Percentiles rank a stretch among this genome's conserved stretches.
These are phyloP conservation scores for Theobroma cacao DNA, from an alignment of 345 rosid species.

Conservation along the genomic window DNA sequence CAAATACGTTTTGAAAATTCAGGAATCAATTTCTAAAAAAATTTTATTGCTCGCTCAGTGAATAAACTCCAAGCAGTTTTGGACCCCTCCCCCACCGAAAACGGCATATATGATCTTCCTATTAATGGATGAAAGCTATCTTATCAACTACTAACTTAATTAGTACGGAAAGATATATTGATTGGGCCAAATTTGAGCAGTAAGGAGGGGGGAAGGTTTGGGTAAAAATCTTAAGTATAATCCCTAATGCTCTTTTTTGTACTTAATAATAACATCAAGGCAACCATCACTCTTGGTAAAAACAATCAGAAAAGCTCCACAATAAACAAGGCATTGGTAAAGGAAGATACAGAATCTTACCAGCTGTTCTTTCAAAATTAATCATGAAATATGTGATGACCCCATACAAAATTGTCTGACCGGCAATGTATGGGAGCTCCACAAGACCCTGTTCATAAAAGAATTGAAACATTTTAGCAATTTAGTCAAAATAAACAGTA, in stretches of 20 bases:
- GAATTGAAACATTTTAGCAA: background rate
- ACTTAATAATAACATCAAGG: background rate
- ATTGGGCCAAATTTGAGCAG: background rate
- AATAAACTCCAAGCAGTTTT: background rate
- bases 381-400: slow-evolving; percentile 84
- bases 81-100: background rate
- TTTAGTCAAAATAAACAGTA: background rate
- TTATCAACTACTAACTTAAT: too few relatives aligned
- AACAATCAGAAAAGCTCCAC: background rate
- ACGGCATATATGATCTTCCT: background rate
- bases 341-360: slow-evolving; percentile 40
- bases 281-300: background rate
- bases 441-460: slow-evolving; percentile 60
- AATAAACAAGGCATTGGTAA: background rate
- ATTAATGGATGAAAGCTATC: background rate
- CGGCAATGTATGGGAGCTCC: slow-evolving; percentile 78
- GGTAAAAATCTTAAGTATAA: background rate
- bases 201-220: background rate
- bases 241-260: background rate
- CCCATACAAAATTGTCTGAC: slow-evolving; percentile 68
- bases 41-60: background rate
- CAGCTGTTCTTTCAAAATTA: slow-evolving; percentile 64
- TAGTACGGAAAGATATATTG: too few relatives aligned
- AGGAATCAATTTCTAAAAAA: background rate
- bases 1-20: background rate